Evolutionary conservation across 495 filamentous ascomycete species (phyloP).

Genomic region (Hypoxylon perforatum): DNA sequence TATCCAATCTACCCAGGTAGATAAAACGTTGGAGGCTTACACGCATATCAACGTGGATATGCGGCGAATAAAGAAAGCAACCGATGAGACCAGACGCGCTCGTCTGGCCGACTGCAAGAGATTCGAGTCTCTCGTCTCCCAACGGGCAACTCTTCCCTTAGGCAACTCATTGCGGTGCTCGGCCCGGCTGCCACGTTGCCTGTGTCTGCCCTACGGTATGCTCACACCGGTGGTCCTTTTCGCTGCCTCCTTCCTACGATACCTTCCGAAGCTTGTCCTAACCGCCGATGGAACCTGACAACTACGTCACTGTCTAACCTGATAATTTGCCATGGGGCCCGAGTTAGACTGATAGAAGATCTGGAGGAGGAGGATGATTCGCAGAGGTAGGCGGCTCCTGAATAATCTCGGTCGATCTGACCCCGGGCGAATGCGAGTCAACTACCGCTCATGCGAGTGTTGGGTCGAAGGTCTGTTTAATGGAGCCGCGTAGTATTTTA

Average conservation of each 20-base stretch:
- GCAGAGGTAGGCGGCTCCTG: background rate
- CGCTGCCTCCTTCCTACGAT: too few relatives aligned
- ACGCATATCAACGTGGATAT: background rate
- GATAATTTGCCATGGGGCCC: background rate
- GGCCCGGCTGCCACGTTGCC: constrained; percentile 4
- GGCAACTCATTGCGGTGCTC: constrained; percentile 4
- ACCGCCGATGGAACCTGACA: background rate
- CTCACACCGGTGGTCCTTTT: too few relatives aligned
- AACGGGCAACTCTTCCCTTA: background rate
- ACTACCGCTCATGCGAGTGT: background rate
- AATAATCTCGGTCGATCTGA: background rate
- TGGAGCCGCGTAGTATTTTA: background rate
- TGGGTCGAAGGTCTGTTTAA: background rate
- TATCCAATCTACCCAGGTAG: constrained; percentile 4
- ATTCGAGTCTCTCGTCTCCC: background rate
- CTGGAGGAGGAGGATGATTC: background rate
- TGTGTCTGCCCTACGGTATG: too few relatives aligned
- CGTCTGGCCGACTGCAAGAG: background rate
- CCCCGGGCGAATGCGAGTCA: background rate
- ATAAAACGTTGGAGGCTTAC: background rate
- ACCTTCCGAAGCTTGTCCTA: too few relatives aligned
- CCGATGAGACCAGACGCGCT: constrained; percentile 5
- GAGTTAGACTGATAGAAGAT: background rate
- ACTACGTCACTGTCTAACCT: background rate
- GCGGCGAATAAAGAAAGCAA: constrained; percentile 4